Evolutionary conservation across 345 rosid species (phyloP).

Genomic region (Hibiscus tridactylites): DNA sequence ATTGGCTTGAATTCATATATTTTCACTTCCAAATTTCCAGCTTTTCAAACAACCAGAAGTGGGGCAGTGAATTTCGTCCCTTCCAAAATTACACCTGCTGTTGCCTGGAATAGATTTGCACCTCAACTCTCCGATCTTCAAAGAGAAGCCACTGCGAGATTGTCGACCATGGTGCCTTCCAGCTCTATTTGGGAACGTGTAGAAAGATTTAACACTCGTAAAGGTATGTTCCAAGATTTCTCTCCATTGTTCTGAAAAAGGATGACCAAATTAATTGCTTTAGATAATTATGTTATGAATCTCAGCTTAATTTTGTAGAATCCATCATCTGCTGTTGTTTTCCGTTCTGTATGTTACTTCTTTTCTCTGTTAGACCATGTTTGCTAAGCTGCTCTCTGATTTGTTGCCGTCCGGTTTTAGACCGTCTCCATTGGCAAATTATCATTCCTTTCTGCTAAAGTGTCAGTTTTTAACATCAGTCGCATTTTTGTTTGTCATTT

Average conservation of each 20-base stretch:
- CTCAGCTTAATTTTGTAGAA: neutral
- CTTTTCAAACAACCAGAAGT: constrained; percentile 35
- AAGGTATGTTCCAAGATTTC: constrained; percentile 31
- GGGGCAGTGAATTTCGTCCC: constrained; percentile 33
- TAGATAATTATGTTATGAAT: neutral
- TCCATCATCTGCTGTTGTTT: neutral
- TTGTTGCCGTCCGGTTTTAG: neutral
- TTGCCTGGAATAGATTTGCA: constrained; percentile 38
- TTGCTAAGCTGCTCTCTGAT: neutral
- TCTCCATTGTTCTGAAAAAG: constrained; percentile 9
- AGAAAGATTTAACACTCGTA: constrained; percentile 31
- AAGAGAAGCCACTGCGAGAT: constrained; percentile 42
- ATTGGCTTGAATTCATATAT: neutral
- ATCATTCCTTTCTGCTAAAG: neutral
- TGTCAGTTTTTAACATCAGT: neutral
- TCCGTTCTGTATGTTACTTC: neutral
- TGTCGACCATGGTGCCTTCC: constrained; percentile 22
- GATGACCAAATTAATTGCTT: neutral
- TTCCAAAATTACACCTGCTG: constrained; percentile 12
- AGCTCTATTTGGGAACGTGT: constrained; percentile 33
- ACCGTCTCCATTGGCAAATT: no score
- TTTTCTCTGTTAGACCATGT: neutral
- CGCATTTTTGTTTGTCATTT: neutral
- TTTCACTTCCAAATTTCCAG: constrained; percentile 20
- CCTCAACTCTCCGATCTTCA: constrained; percentile 36